Evolutionary conservation across 1,139 yeast genomes (phyloP).

Genomic region (Kodamaea ohmeri): DNA sequence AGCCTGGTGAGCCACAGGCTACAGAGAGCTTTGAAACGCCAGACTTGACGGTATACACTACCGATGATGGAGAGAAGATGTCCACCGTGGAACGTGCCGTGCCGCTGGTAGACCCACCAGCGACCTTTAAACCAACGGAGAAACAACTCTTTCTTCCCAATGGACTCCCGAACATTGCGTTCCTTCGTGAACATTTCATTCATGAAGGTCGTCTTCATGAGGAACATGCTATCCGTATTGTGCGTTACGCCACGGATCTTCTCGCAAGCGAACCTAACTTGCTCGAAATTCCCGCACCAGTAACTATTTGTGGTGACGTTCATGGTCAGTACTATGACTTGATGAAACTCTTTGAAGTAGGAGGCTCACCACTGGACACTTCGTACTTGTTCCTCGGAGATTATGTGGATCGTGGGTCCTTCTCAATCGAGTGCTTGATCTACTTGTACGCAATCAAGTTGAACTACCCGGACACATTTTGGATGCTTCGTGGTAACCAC

Average conservation of each 20-base stretch:
- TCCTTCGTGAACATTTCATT: conserved; percentile 70
- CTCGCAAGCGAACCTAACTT: conserved; percentile 75
- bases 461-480: conserved; percentile 71
- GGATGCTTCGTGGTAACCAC: conserved; percentile 91
- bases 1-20: conserved; percentile 3
- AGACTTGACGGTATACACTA: conserved; percentile 56
- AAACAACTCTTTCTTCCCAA: conserved; percentile 58
- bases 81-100: conserved; percentile 73
- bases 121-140: conserved; percentile 62
- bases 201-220: conserved; percentile 79
- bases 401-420: conserved; percentile 93
- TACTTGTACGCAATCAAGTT: conserved; percentile 80
- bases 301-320: conserved; percentile 93
- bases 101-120: conserved; percentile 65
- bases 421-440: conserved; percentile 83
- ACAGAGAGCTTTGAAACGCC: too few relatives aligned
- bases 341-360: conserved; percentile 89
- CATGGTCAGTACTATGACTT: conserved; percentile 95
- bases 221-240: conserved; percentile 67
- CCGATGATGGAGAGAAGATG: conserved; percentile 67
- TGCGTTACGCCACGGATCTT: conserved; percentile 66
- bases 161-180: conserved; percentile 72
- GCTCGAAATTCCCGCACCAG: conserved; percentile 83
- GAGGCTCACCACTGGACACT: conserved; percentile 80
- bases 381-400: conserved; percentile 89